A percentile compares a stretch with the other conserved stretches of the same genome.
phyloP scores from a whole-genome alignment of 371 early-diverging fungal genomes.

The Chytridium lagenaria region DNA sequence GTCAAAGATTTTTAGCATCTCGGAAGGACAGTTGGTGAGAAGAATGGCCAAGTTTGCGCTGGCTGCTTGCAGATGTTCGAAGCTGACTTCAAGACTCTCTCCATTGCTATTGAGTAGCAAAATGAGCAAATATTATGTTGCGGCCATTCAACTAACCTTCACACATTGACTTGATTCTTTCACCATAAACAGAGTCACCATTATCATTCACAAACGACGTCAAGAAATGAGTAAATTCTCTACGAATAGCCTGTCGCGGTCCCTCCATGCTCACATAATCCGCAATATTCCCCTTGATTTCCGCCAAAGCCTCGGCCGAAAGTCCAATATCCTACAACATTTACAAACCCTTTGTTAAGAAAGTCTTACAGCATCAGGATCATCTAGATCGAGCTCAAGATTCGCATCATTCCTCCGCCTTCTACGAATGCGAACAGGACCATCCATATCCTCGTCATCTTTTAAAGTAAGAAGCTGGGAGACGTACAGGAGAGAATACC shows the following conservation, averaged over 20 bases:
- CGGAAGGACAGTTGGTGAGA: slow-evolving; percentile 85
- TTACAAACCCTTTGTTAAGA: neutral
- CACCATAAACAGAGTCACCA: slow-evolving; percentile 91
- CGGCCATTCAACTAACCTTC: slow-evolving; percentile 60
- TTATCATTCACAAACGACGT: slow-evolving; percentile 82
- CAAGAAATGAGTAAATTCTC: slow-evolving; percentile 89
- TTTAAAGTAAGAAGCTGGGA: slow-evolving; percentile 29
- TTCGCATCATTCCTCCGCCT: slow-evolving; percentile 69
- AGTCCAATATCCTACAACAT: slow-evolving; percentile 45
- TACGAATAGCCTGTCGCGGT: slow-evolving; percentile 78
- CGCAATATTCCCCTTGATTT: slow-evolving; percentile 71
- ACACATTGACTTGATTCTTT: slow-evolving; percentile 87
- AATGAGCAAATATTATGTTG: neutral
- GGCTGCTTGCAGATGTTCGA: slow-evolving; percentile 75
- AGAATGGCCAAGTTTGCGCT: slow-evolving; percentile 86
- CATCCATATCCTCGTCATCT: slow-evolving; percentile 58
- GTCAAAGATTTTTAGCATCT: slow-evolving; percentile 91
- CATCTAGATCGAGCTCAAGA: slow-evolving; percentile 62
- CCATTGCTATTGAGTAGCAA: slow-evolving; percentile 64
- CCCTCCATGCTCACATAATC: slow-evolving; percentile 83
- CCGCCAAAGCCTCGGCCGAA: slow-evolving; percentile 59
- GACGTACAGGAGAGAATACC: slow-evolving; percentile 36
- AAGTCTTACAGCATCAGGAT: slow-evolving; percentile 64
- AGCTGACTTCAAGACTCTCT: slow-evolving; percentile 90
- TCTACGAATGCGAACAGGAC: slow-evolving; percentile 60